Base-by-base conservation (phyloP, 345 rosid species). In the Eucalyptus virginea region DNA sequence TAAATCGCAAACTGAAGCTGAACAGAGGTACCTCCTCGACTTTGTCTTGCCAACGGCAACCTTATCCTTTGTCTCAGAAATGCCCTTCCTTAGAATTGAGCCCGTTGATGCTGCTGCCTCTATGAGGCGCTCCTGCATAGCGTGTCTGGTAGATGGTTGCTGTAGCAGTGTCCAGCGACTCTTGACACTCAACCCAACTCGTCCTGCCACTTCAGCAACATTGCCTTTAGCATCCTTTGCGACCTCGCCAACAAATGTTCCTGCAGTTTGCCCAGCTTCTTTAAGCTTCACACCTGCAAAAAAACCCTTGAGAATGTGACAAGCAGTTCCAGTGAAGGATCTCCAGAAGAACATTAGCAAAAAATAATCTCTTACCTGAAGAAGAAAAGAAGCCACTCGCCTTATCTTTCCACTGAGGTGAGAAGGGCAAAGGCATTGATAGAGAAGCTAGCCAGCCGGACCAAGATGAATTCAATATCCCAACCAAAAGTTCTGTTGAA, bases 171-270 rank as follows among this genome's bases (percentile, higher is more conserved):
- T 93, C 99, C 98, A 98, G 81, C 97, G 95, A 92, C 91, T 93
- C 93, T 95, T 97, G 58, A 98, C 94, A 47, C 91, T 86, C 1
- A 96, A 93, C 21, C 98, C 99, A 77, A 98, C 96, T 89, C 96
- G 90, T 89, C 94, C 99, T n/a, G 99, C 98, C 67, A 89, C 98
- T 89, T 95, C 98, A 83, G 95, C 14, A 10, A 94, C 99, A 90
- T 98, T 97, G 48, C 95, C 99, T 94, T 97, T 98, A 8, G 99
- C 97, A 92, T 97, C 99, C 90, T 96, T 97, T 19, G 99, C 99
- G 14, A 95, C 99, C 92, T 94, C 99, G 26, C 95, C 99, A 6
- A 97, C 95, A 90, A 95, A 94, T 85, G 95, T 92, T 88, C 98
- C 98, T 18, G 99, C 99, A 13, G 97, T 91, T 91, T 95, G 96